A percentile compares a stretch with the other conserved stretches of the same genome.
These are phyloP conservation scores for Silene noctiflora DNA, from an alignment of 179 eudicot genomes.

Conservation along the genomic window DNA sequence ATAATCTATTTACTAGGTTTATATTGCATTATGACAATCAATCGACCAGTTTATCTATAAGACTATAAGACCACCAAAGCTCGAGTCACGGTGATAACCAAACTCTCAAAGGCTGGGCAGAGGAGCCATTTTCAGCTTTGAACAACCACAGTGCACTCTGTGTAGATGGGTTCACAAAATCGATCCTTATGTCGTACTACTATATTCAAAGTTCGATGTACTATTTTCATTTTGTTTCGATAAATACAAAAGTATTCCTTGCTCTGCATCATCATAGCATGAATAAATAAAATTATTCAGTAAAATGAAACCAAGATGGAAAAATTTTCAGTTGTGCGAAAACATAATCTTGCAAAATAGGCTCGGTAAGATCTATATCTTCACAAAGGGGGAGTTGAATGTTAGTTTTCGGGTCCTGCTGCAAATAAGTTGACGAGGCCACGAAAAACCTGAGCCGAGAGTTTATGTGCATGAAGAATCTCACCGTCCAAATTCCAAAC, in stretches of 20 bases:
- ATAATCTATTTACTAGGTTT: no score
- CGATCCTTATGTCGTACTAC: no score
- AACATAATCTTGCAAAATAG: neutral
- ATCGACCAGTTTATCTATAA: no score
- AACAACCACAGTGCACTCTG: no score
- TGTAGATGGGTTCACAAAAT: no score
- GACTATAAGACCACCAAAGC: neutral
- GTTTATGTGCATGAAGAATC: conserved; percentile 72
- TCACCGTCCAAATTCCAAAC: conserved; percentile 97
- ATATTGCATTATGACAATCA: no score
- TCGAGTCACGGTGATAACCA: neutral
- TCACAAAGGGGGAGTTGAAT: neutral
- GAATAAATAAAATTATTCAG: no score
- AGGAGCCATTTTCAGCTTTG: no score
- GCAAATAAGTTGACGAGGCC: conserved; percentile 93
- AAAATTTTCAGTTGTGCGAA: neutral
- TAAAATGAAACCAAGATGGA: neutral
- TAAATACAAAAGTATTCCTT: no score
- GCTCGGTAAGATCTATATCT: neutral
- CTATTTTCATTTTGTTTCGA: no score
- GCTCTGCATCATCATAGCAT: no score
- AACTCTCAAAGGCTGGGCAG: neutral
- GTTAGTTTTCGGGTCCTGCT: conserved; percentile 71
- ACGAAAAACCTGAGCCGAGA: conserved; percentile 93
- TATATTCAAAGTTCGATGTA: no score